Evolutionary conservation across 1,284 basidiomycete genomes (phyloP), one percentile per base, ranked within the genome.

Genomic region (Rhodotorula glutinis): DNA sequence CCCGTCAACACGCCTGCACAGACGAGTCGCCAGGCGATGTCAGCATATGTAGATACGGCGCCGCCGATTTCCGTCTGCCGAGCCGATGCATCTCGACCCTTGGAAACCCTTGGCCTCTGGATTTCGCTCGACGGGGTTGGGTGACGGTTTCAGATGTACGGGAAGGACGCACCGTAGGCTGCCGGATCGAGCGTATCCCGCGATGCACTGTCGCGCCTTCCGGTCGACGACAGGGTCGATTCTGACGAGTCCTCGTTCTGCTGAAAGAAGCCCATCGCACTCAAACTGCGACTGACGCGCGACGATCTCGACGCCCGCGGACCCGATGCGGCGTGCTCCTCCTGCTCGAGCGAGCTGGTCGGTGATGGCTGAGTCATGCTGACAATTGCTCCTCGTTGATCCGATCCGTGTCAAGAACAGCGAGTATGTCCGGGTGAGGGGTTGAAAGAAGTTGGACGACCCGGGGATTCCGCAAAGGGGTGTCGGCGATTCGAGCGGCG

Each of bases 1-100:
- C 70, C 70, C 10, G 65, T 66, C 16, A 72, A 52, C 5, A 72
- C 65, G 47, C 67, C 70, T 72, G 56, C n/a, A 23, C 16, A 29
- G 21, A n/a, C 9, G 9, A 8, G 10, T 0, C 4, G 19, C 10
- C 29, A 13, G 53, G 23, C 2, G n/a, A 4, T 14, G 30, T 38
- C 44, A 55, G 25, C 11, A 55, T 23, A 8, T 7, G 7, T 11
- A 7, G 11, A 38, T 11, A 11, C 5, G 33, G 11, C 7, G 33
- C 33, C 33, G 33, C 33, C 33, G 33, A 11, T 38, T 5, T 11
- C 21, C 23, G 46, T 23, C 3, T 47, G 23, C 21, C 21, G 46
- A 47, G 46, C 46, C 46, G 46, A 21, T 25, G 46, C 46, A 21
- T 23, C 11, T 47, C 46, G 46, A 47, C 23, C 46, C 23, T n/a